phyloP scores from a whole-genome alignment of 1,139 yeast species.

The Nakaseomyces kungkrabaensis region DNA sequence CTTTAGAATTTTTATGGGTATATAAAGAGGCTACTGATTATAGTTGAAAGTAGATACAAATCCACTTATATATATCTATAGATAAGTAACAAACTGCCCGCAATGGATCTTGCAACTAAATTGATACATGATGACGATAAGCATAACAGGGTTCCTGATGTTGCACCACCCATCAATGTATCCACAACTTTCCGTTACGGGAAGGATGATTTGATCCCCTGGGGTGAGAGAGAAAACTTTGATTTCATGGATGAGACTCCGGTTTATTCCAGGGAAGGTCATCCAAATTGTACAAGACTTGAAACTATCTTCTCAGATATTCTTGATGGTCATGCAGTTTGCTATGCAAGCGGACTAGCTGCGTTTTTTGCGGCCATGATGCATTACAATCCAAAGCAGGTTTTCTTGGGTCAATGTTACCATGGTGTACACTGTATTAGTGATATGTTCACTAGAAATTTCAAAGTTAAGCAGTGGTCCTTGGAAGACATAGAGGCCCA shows the following conservation, averaged over 20 bases:
- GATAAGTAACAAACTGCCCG: too few species aligned
- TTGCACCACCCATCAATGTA: constrained; percentile 68
- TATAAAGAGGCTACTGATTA: too few species aligned
- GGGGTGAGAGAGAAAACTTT: constrained; percentile 28
- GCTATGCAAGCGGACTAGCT: constrained; percentile 68
- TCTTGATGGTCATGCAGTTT: constrained; percentile 47
- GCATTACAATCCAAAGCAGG: constrained; percentile 59
- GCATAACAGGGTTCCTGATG: constrained; percentile 33
- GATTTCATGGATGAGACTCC: constrained; percentile 27
- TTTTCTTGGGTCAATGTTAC: constrained; percentile 73
- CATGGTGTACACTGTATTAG: constrained; percentile 76
- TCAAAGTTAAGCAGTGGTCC: constrained; percentile 44
- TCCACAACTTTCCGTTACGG: constrained; percentile 69
- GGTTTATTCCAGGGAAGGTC: constrained; percentile 61
- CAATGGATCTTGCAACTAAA: constrained; percentile 37
- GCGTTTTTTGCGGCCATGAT: constrained; percentile 74
- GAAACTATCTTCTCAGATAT: constrained; percentile 58
- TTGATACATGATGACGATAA: constrained; percentile 57
- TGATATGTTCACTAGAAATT: constrained; percentile 49
- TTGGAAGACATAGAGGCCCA: constrained; percentile 42
- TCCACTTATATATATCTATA: too few species aligned
- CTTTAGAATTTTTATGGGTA: too few species aligned
- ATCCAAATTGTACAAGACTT: constrained; percentile 58
- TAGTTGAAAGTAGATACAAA: too few species aligned
- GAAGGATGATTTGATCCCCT: constrained; percentile 38